Conservation (phyloP, 805 yeast species). For the Ogataea methylovora region DNA sequence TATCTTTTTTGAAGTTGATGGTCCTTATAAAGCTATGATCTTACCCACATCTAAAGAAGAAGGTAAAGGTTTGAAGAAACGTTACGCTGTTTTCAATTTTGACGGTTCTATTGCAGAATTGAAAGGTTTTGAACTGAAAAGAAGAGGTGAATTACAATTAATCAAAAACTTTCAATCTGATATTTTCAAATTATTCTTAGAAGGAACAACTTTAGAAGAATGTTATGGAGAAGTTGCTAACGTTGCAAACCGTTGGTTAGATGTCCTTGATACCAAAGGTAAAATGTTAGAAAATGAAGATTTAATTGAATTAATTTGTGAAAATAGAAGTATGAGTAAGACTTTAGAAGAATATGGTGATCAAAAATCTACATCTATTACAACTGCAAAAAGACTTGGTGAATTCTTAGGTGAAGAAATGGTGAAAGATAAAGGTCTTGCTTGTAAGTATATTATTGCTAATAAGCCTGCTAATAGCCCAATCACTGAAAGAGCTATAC, state of each 20-base stretch:
- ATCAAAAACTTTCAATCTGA: constrained; percentile 95
- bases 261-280: constrained; percentile 85
- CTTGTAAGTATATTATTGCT: constrained; percentile 89
- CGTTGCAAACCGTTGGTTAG: constrained; percentile 95
- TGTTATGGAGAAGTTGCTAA: constrained; percentile 88
- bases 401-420: constrained; percentile 93
- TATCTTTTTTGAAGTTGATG: constrained; percentile 96
- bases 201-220: constrained; percentile 68
- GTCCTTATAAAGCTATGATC: constrained; percentile 97
- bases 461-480: constrained; percentile 79
- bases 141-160: constrained; percentile 92
- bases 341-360: constrained; percentile 80
- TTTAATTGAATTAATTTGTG: constrained; percentile 89
- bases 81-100: constrained; percentile 94
- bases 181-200: constrained; percentile 82
- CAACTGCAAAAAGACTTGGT: constrained; percentile 89
- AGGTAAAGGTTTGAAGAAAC: constrained; percentile 91
- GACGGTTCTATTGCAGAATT: constrained; percentile 93
- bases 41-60: constrained; percentile 96
- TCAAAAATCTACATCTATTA: constrained; percentile 91
- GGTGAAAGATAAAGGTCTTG: constrained; percentile 94
- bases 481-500: constrained; percentile 92
- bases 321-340: constrained; percentile 92
- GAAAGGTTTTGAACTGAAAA: constrained; percentile 92
- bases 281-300: constrained; percentile 87